Percentiles rank a stretch among this genome's conserved stretches.
Conservation (phyloP, 106 monocot genomes). For the Apostasia ramifera region DNA sequence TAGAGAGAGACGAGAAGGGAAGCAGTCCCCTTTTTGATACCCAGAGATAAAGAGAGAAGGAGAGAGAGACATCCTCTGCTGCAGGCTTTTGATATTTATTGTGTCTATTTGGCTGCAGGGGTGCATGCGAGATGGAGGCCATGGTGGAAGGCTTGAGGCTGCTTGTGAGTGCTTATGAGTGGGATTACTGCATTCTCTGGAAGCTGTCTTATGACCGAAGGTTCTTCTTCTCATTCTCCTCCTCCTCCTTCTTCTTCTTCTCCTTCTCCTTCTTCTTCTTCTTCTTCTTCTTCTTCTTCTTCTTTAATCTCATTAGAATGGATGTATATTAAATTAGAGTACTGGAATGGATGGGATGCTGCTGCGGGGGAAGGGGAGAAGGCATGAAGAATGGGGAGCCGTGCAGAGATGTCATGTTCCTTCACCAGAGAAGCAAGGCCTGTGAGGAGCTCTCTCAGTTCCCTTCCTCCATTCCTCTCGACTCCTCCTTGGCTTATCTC, state of each 20-base stretch:
- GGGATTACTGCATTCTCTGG: conserved; percentile 86
- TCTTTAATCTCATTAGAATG: neutral
- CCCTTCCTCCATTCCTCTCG: conserved; percentile 43
- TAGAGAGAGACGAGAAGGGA: conserved; percentile 3
- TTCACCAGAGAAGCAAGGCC: conserved; percentile 32
- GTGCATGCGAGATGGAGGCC: conserved; percentile 11
- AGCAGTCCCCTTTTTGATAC: neutral
- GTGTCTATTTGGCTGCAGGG: neutral
- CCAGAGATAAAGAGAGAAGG: conserved; percentile 14
- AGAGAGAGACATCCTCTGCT: neutral
- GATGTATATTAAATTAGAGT: conserved; percentile 12
- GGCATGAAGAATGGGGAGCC: conserved; percentile 9
- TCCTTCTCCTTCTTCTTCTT: neutral
- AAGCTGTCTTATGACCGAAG: conserved; percentile 62
- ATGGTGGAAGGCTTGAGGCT: conserved; percentile 49
- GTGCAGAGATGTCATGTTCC: conserved; percentile 37
- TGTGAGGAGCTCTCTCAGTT: conserved; percentile 42
- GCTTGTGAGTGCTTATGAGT: conserved; percentile 53
- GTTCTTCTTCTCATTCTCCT: conserved; percentile 12
- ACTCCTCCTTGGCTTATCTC: conserved; percentile 18
- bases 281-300: neutral
- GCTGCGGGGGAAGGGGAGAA: conserved; percentile 38
- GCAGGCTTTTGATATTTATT: conserved; percentile 43
- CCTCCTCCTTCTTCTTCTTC: neutral
- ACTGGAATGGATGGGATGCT: conserved; percentile 43